phyloP scores from a whole-genome alignment of 2,329 filamentous ascomycete species.

The Blastomyces percursus region DNA sequence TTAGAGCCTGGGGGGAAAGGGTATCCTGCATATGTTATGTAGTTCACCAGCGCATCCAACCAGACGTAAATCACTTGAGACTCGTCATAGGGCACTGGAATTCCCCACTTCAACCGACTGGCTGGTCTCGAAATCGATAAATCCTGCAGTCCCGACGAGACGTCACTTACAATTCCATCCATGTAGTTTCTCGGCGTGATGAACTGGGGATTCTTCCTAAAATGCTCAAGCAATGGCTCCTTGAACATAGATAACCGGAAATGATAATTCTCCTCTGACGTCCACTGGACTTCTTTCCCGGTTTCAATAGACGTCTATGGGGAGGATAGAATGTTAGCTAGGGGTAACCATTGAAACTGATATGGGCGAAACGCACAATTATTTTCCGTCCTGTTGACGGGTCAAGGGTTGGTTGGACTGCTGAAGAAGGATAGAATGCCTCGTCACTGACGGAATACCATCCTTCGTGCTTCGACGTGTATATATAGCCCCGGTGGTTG shows the following conservation, averaged over 20 bases:
- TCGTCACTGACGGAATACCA: constrained; percentile 98
- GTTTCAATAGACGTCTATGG: constrained; percentile 62
- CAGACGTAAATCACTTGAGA: constrained; percentile 95
- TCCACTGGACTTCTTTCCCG: constrained; percentile 89
- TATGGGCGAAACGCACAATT: constrained; percentile 43
- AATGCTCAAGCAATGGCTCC: constrained; percentile 69
- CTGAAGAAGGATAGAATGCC: constrained; percentile 76
- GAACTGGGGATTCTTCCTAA: constrained; percentile 64
- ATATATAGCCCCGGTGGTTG: constrained; percentile 64
- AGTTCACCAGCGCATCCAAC: constrained; percentile 93
- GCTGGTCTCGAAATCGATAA: constrained; percentile 78
- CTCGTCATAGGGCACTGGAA: constrained; percentile 72
- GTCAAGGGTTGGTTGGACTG: constrained; percentile 63
- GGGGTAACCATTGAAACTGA: background rate
- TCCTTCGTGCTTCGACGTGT: constrained; percentile 74
- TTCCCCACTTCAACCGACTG: constrained; percentile 72
- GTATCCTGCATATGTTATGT: constrained; percentile 78
- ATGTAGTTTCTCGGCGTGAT: constrained; percentile 62
- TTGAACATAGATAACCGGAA: constrained; percentile 78
- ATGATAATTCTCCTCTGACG: constrained; percentile 85
- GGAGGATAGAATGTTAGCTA: constrained; percentile 8
- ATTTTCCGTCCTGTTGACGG: constrained; percentile 72
- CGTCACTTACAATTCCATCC: constrained; percentile 67
- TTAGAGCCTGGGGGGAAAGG: constrained; percentile 58
- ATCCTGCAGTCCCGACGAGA: constrained; percentile 68